Conservation (phyloP, 495 filamentous ascomycete species). For the Sporormia fimetaria region DNA sequence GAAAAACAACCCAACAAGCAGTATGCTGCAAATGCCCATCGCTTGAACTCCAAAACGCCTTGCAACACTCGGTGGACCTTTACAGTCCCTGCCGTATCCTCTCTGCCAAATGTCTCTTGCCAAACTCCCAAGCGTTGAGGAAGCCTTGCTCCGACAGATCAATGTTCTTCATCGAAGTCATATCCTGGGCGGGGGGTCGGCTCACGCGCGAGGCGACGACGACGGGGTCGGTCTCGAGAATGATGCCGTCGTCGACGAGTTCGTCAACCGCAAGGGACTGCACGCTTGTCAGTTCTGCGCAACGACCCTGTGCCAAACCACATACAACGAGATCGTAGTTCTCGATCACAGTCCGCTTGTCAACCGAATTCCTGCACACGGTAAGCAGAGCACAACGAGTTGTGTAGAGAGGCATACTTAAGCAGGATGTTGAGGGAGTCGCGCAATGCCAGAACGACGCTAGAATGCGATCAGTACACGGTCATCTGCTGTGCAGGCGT, state of each 20-base stretch:
- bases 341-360: slow-evolving; percentile 95
- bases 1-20: no score
- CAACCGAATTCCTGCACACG: slow-evolving; percentile 64
- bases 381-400: not conserved
- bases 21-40: no score
- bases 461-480: slow-evolving; percentile 3
- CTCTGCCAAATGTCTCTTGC: slow-evolving; percentile 83
- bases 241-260: slow-evolving; percentile 91
- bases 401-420: slow-evolving; percentile 50
- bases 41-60: no score
- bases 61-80: not conserved
- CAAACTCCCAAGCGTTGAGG: slow-evolving; percentile 89
- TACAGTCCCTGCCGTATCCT: slow-evolving; percentile 58
- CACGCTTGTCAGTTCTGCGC: slow-evolving; percentile 22
- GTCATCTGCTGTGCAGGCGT: not conserved
- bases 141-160: slow-evolving; percentile 94
- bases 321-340: slow-evolving; percentile 66
- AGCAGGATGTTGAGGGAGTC: slow-evolving; percentile 86
- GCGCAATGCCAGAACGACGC: slow-evolving; percentile 74
- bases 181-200: slow-evolving; percentile 83
- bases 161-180: slow-evolving; percentile 75
- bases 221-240: slow-evolving; percentile 91
- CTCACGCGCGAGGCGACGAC: slow-evolving; percentile 84
- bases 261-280: slow-evolving; percentile 90
- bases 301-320: slow-evolving; percentile 6